Conservation (phyloP, 1,284 basidiomycete genomes). For the Ceraceosorus guamensis region DNA sequence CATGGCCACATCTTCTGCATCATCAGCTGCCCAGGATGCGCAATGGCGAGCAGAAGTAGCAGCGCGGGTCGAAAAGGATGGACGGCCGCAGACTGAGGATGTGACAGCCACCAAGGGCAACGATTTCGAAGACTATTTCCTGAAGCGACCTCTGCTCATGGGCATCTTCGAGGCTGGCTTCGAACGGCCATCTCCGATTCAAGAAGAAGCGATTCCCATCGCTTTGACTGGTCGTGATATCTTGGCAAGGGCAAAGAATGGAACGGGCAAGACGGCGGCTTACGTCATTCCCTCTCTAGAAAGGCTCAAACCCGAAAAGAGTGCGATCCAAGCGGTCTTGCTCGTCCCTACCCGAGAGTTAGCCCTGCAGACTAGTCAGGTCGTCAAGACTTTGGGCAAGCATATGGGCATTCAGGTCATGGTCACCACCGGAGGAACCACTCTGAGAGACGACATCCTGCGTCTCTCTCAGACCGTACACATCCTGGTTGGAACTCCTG, state of each 20-base stretch:
- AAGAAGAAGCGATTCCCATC: constrained; percentile 70
- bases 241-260: constrained; percentile 63
- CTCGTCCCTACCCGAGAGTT: constrained; percentile 47
- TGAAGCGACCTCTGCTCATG: constrained; percentile 48
- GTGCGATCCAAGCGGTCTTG: constrained; percentile 71
- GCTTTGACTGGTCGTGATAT: constrained; percentile 60
- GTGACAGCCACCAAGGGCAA: constrained; percentile 47
- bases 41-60: constrained; percentile 12
- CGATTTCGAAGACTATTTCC: constrained; percentile 48
- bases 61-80: constrained; percentile 21
- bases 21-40: constrained; percentile 9
- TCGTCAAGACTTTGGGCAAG: constrained; percentile 93
- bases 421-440: constrained; percentile 98
- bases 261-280: constrained; percentile 74
- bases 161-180: constrained; percentile 55
- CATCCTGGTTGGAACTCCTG: constrained; percentile 92
- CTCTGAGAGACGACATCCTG: constrained; percentile 94
- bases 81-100: constrained; percentile 47
- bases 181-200: constrained; percentile 92
- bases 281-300: constrained; percentile 96
- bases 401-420: constrained; percentile 93
- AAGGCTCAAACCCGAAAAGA: constrained; percentile 74
- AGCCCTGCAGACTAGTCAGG: constrained; percentile 73
- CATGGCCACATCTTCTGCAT: no score
- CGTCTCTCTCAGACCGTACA: constrained; percentile 77